Conservation (phyloP, 345 rosid species). For the Syzygium grande region DNA sequence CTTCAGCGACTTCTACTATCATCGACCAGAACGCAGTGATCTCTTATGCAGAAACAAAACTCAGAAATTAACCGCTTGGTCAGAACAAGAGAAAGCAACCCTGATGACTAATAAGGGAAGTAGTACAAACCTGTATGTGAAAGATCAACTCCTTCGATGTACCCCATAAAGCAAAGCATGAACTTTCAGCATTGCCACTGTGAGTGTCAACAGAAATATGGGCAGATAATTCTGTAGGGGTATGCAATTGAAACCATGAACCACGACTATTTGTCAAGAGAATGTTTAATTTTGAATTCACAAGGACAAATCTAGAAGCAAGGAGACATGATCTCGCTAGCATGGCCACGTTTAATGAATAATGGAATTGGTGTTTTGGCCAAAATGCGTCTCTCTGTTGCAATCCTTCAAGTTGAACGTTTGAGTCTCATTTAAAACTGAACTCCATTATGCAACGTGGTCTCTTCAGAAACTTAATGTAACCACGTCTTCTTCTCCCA, state of each 20-base stretch:
- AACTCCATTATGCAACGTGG: neutral
- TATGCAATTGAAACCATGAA: neutral
- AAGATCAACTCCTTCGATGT: neutral
- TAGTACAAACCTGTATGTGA: neutral
- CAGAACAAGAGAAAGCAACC: neutral
- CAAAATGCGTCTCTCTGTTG: neutral
- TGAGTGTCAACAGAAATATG: neutral
- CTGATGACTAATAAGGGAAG: neutral
- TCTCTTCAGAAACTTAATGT: neutral
- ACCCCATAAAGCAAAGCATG: neutral
- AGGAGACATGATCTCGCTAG: neutral
- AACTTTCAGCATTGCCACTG: neutral
- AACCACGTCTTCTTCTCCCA: neutral
- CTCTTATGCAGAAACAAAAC: neutral
- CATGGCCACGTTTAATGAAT: neutral
- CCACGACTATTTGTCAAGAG: neutral
- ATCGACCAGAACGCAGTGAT: neutral
- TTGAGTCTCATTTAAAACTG: neutral
- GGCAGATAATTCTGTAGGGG: neutral
- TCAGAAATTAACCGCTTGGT: neutral
- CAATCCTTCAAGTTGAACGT: neutral
- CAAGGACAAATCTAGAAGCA: neutral
- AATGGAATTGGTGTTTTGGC: neutral
- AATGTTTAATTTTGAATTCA: neutral
- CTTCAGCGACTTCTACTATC: neutral